Evolutionary conservation across 345 rosid genomes (phyloP), one percentile per base, ranked within the genome.

Genomic region (Dipteronia sinensis): DNA sequence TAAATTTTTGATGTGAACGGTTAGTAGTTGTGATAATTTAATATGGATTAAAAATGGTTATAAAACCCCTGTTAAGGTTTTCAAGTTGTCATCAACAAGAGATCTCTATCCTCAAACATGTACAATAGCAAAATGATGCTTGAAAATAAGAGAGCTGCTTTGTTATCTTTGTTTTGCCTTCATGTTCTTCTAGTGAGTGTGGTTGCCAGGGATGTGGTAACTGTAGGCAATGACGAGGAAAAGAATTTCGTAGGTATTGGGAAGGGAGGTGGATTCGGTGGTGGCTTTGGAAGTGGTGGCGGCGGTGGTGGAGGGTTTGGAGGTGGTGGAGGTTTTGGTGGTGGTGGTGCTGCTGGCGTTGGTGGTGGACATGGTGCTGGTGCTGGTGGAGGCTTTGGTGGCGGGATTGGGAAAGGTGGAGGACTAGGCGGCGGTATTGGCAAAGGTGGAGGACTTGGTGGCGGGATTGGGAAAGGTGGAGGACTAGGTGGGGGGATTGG

Each of bases 111-210:
- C 38, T 4, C 38, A 23, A 38, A 1, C 9, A 34, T 22, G 12
- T 3, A 5, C 5, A 44, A 6, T 22, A 38, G 31, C 42, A 69
- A 82, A 72, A 85, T 88, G 92, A 83, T 81, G 1, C 81, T 81
- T 38, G 69, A 65, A n/a, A 74, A 58, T 23, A 66, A 40, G 69
- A 73, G 80, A 70, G 67, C 78, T 76, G 78, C 67, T 74, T 59
- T 87, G 12, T 74, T 90, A 55, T 80, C 86, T 69, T 82, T 90
- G 82, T 76, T 90, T 34, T 88, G 90, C 58, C 71, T 90, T 64
- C 75, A 81, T 79, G 82, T 85, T 74, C 74, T 90, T 23, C 82
- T 77, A 3, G 86, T 69, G 56, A 84, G 80, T 67, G 92, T 83
- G 61, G 20, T 74, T 72, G 90, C 87, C 1, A 87, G 85, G 75